Evolutionary conservation across 1,284 basidiomycete species (phyloP), one percentile per base, ranked within the genome.

Genomic region (Malassezia globosa): DNA sequence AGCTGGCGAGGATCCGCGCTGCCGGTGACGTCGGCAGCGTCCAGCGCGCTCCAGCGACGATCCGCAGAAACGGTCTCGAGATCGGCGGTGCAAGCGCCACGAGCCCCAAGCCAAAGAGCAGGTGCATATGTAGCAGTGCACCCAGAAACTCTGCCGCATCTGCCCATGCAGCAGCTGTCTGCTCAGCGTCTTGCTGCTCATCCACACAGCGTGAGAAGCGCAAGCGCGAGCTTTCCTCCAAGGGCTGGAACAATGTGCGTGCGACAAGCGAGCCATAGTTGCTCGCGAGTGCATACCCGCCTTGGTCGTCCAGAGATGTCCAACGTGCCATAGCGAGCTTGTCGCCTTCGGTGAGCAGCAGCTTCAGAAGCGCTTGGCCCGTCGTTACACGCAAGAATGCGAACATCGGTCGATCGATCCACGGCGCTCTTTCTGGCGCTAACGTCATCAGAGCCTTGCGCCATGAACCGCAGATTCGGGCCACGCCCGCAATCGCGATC

Each of bases 301-400:
- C 68, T 35, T 71, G 68, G 29, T 69, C 60, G 14, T 58, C 61
- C 3, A 71, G 54, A 3, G 51, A 45, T 10, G 63, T 60, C 37
- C 63, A 51, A 11, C 46, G 56, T 19, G 65, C 60, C 3, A 69
- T 56, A 4, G 68, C 68, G 39, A 97, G 76, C 62, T 94, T 88
- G 73, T 99, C 94, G 8, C 86, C 88, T 69, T 97, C 94, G 0
- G 90, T 96, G 24, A 99, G 76, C 56, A 92, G 78, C 67, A 97
- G 90, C 71, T 97, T 97, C 60, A 96, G 77, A 3, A 94, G 61
- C 1, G 84, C 86, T 71, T 95, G 89, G 5, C 76, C 77, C 4
- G 84, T 86, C 79, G 96, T 86, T 0, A 83, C 85, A 46, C 79
- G 72, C 0, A 84, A 82, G 2, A 90, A 76, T 23, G 46, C 48